Conservation (phyloP, 352 stramenopile species). For the Phytophthora litchii region DNA sequence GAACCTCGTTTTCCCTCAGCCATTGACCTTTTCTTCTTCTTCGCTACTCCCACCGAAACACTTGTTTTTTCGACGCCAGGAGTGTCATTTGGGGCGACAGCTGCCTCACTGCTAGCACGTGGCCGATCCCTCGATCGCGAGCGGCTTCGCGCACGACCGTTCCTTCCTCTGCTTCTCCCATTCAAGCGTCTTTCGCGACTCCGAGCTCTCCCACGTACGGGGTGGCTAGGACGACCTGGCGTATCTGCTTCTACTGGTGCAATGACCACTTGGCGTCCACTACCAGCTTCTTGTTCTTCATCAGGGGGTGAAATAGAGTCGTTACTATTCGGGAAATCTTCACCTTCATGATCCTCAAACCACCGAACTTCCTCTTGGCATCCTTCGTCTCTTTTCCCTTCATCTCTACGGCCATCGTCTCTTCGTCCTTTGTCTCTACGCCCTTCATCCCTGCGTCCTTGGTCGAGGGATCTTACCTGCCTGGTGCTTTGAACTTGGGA, state of each 20-base stretch:
- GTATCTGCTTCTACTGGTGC: conserved; percentile 11
- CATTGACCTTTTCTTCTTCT: conserved; percentile 11
- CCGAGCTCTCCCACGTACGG: conserved; percentile 20
- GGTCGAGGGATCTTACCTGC: conserved; percentile 11
- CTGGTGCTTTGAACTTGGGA: conserved; percentile 37
- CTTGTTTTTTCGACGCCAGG: conserved; percentile 8
- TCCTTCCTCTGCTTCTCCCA: conserved; percentile 22
- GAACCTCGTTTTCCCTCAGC: conserved; percentile 19
- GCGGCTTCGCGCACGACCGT: conserved; percentile 29
- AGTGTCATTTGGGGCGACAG: conserved; percentile 1
- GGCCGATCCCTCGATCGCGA: conserved; percentile 37
- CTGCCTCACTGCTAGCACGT: conserved; percentile 9
- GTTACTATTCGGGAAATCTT: conserved; percentile 17
- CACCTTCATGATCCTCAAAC: conserved; percentile 35
- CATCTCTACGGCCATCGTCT: conserved; percentile 13
- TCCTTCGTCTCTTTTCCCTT: conserved; percentile 10
- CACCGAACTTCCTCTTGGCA: conserved; percentile 12
- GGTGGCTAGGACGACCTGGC: conserved; percentile 7
- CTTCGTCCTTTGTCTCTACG: conserved; percentile 21
- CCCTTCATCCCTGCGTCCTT: conserved; percentile 18
- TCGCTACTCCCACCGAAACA: conserved; percentile 12
- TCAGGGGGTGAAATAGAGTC: conserved; percentile 11
- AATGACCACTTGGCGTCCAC: conserved; percentile 41
- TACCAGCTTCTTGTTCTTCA: conserved; percentile 24
- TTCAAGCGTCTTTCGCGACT: conserved; percentile 22